These are phyloP conservation scores for Neonectria sp. DNA, from an alignment of 2,329 filamentous ascomycete species.

Conservation along the genomic window DNA sequence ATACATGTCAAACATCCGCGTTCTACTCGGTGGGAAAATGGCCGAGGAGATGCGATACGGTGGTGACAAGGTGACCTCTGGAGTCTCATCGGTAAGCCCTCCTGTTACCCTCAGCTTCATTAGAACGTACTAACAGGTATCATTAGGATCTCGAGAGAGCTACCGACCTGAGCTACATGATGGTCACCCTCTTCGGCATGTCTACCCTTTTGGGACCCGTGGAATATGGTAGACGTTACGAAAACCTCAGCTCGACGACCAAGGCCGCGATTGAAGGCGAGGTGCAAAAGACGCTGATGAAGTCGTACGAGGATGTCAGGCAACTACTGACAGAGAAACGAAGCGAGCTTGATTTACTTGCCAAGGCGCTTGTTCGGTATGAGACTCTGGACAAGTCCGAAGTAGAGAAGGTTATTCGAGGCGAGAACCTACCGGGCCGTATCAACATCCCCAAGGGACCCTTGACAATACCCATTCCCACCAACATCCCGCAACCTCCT, in stretches of 20 bases:
- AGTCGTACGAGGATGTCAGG: constrained; percentile 81
- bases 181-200: constrained; percentile 94
- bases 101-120: background rate
- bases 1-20: constrained; percentile 84
- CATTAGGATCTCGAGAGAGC: constrained; percentile 84
- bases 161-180: constrained; percentile 85
- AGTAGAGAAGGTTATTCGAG: constrained; percentile 90
- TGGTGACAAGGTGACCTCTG: constrained; percentile 90
- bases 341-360: constrained; percentile 88
- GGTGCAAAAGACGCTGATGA: constrained; percentile 87
- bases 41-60: constrained; percentile 95
- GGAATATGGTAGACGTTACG: constrained; percentile 86
- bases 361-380: constrained; percentile 92
- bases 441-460: constrained; percentile 68
- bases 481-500: constrained; percentile 52
- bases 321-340: constrained; percentile 81
- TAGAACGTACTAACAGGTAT: constrained; percentile 45
- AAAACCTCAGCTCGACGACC: constrained; percentile 86
- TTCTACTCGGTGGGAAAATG: constrained; percentile 88
- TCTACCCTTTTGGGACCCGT: constrained; percentile 90
- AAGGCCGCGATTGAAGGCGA: constrained; percentile 90
- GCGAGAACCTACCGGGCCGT: constrained; percentile 83
- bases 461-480: constrained; percentile 56
- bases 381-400: constrained; percentile 92
- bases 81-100: constrained; percentile 80